Percentiles rank a stretch among this genome's conserved stretches.
phyloP scores from a whole-genome alignment of 2,329 filamentous ascomycete genomes.

The Myriosclerotinia curreyana region DNA sequence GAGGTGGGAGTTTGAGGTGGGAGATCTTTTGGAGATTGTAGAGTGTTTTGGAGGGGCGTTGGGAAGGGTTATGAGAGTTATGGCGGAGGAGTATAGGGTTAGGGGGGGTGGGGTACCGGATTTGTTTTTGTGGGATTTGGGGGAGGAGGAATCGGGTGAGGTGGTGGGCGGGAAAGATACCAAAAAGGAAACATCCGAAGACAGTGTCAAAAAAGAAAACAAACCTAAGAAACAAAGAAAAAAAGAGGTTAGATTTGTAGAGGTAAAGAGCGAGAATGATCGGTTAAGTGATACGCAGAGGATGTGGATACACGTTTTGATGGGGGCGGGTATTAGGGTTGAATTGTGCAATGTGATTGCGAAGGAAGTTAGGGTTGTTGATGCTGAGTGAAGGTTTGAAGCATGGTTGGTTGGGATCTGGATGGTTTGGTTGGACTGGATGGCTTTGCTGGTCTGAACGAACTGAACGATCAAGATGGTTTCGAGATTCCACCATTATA shows the following conservation, averaged over 20 bases:
- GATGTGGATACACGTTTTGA: conserved; percentile 93
- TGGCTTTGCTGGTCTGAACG: not conserved
- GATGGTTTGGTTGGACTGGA: not conserved
- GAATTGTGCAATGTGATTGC: conserved; percentile 66
- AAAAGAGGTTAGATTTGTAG: conserved; percentile 34
- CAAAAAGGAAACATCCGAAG: not conserved
- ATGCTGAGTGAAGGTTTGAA: conserved; percentile 18
- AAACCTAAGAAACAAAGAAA: conserved; percentile 17
- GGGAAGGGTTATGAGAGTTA: conserved; percentile 82
- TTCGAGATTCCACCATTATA: too few relatives aligned
- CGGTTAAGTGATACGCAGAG: conserved; percentile 92
- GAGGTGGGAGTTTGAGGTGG: conserved; percentile 81
- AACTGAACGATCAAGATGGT: too few relatives aligned
- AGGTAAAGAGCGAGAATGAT: conserved; percentile 65
- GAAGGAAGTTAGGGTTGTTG: conserved; percentile 35
- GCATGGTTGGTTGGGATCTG: not conserved
- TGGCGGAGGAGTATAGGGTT: conserved; percentile 91
- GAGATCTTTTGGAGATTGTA: conserved; percentile 77
- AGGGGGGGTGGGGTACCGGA: conserved; percentile 88
- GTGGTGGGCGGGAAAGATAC: not conserved
- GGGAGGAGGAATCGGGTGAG: not conserved
- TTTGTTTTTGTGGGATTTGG: conserved; percentile 72
- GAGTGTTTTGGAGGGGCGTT: conserved; percentile 74
- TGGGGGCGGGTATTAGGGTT: conserved; percentile 78
- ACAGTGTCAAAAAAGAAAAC: not conserved